phyloP scores from a whole-genome alignment of 176 grass and related monocot genomes.

The Rhynchospora tenuis region DNA sequence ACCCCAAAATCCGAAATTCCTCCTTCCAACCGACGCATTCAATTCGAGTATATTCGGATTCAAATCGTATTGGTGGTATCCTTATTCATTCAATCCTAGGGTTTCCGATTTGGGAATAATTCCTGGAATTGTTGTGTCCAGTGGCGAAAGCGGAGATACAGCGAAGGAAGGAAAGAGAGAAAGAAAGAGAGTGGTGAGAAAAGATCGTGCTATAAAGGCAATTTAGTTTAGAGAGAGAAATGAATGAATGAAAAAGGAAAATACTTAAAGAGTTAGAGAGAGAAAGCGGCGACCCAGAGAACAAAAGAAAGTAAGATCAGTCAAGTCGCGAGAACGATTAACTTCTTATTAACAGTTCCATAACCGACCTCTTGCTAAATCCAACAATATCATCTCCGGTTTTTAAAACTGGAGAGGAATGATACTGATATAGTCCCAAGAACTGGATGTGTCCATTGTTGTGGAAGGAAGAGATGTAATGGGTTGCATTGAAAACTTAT shows the following conservation, averaged over 20 bases:
- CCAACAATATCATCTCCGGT: neutral
- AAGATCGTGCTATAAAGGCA: constrained; percentile 14
- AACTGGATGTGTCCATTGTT: too few relatives aligned
- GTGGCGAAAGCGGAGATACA: constrained; percentile 4
- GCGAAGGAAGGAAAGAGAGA: neutral
- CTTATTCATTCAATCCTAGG: neutral
- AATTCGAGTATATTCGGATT: constrained; percentile 10
- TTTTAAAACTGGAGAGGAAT: neutral
- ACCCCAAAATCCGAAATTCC: neutral
- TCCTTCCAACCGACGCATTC: constrained; percentile 5
- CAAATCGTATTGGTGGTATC: neutral
- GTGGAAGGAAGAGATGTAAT: too few relatives aligned
- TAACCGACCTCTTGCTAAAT: neutral
- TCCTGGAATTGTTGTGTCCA: neutral
- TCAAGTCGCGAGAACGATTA: neutral
- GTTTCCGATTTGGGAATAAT: constrained; percentile 18
- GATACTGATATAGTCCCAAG: too few relatives aligned
- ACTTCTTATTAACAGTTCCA: neutral
- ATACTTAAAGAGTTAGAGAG: neutral
- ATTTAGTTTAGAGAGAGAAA: neutral
- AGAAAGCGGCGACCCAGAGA: constrained; percentile 15
- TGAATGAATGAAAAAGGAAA: too few relatives aligned
- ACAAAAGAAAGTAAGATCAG: too few relatives aligned
- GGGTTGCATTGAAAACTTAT: too few relatives aligned
- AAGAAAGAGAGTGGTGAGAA: neutral